These are phyloP conservation scores for Colletotrichum sp. DNA, from an alignment of 2,329 filamentous ascomycete genomes.

Conservation along the genomic window DNA sequence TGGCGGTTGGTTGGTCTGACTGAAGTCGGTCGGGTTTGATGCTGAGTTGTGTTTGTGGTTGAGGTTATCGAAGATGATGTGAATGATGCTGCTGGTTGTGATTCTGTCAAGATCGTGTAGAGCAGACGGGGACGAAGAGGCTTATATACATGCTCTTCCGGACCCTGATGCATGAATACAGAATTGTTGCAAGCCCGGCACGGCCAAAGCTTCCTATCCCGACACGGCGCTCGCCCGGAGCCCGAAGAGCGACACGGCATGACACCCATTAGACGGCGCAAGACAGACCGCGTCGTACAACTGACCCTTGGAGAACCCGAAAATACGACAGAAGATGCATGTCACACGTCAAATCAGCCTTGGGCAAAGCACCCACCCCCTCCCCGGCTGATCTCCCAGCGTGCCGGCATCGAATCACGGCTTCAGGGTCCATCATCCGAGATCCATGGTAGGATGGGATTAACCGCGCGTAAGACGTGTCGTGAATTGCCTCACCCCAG, in stretches of 20 bases:
- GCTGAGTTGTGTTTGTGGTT: background rate
- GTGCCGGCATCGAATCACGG: background rate
- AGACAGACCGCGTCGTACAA: background rate
- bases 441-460: background rate
- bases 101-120: fast-evolving
- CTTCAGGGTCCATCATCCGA: background rate
- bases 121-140: background rate
- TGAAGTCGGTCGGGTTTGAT: background rate
- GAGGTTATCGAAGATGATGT: background rate
- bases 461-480: background rate
- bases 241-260: background rate
- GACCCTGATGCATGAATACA: background rate
- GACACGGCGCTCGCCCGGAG: background rate
- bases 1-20: background rate
- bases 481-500: background rate
- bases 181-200: background rate
- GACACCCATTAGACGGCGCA: background rate
- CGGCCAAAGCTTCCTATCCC: background rate
- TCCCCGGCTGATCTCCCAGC: background rate
- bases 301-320: background rate
- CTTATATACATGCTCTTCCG: background rate
- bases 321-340: background rate
- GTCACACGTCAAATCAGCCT: background rate
- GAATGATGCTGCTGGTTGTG: background rate
- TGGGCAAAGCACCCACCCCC: background rate